phyloP scores from a whole-genome alignment of 805 yeast genomes.

The Ogataea neopini region DNA sequence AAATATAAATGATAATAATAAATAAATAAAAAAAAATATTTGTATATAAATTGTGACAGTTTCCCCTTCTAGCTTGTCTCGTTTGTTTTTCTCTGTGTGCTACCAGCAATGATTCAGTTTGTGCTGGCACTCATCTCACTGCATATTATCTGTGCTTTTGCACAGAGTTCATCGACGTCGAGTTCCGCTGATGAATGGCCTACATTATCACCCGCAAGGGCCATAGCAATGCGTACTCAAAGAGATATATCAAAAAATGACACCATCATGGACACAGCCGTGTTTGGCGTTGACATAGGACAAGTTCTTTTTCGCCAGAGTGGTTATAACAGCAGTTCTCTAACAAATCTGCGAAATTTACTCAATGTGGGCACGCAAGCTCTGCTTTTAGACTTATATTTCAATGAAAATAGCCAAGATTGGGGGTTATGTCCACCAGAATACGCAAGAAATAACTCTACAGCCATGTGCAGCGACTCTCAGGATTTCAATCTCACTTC shows the following conservation, averaged over 20 bases:
- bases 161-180: background rate
- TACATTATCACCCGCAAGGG: slow-evolving; percentile 30
- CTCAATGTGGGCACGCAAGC: slow-evolving; percentile 48
- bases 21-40: no score
- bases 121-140: background rate
- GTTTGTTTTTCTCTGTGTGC: no score
- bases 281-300: slow-evolving; percentile 42
- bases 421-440: slow-evolving; percentile 62
- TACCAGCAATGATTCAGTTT: no score
- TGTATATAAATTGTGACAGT: no score
- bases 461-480: slow-evolving; percentile 17
- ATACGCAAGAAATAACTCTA: slow-evolving; percentile 29
- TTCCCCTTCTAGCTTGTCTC: no score
- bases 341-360: slow-evolving; percentile 32
- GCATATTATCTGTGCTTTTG: background rate
- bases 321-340: slow-evolving; percentile 36
- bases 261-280: slow-evolving; percentile 41
- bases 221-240: slow-evolving; percentile 44
- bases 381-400: slow-evolving; percentile 55
- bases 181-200: slow-evolving; percentile 33
- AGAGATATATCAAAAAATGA: slow-evolving; percentile 45
- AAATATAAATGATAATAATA: background rate
- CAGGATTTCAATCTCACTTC: slow-evolving; percentile 24
- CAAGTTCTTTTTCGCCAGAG: slow-evolving; percentile 32
- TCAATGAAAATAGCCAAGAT: slow-evolving; percentile 44